phyloP scores from a whole-genome alignment of 352 stramenopile species.

The Phytophthora cactorum region DNA sequence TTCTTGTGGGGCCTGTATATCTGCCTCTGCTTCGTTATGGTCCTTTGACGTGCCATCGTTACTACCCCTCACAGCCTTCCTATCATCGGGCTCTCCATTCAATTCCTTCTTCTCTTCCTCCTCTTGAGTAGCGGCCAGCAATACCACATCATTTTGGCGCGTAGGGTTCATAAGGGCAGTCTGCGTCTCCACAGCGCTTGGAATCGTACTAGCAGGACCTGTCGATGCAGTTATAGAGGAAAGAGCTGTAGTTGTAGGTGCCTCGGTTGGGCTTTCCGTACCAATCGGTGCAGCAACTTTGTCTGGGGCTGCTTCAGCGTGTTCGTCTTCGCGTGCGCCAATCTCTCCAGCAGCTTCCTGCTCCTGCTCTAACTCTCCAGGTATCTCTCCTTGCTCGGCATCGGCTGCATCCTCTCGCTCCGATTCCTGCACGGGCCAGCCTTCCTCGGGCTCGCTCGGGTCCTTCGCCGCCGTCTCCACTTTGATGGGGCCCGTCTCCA shows the following conservation, averaged over 20 bases:
- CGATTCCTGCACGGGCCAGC: slow-evolving; percentile 16
- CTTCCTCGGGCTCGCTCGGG: slow-evolving; percentile 20
- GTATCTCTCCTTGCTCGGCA: neutral
- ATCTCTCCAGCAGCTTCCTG: slow-evolving; percentile 4
- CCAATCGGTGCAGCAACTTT: neutral
- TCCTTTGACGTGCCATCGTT: slow-evolving; percentile 7
- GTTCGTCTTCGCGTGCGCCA: slow-evolving; percentile 9
- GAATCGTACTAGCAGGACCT: neutral
- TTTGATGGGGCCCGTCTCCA: slow-evolving; percentile 11
- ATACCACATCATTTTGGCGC: slow-evolving; percentile 13
- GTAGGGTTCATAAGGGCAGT: slow-evolving; percentile 10
- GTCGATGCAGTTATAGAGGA: too few relatives aligned
- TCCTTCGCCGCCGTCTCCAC: slow-evolving; percentile 18
- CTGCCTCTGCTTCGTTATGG: slow-evolving; percentile 2
- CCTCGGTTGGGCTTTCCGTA: neutral
- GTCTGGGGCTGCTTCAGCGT: neutral
- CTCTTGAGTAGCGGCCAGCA: slow-evolving; percentile 1
- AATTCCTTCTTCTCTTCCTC: slow-evolving; percentile 9
- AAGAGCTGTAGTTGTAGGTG: neutral
- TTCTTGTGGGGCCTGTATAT: slow-evolving; percentile 28
- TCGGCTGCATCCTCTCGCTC: neutral
- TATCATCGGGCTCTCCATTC: neutral
- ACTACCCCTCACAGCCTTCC: slow-evolving; percentile 1
- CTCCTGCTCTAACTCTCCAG: slow-evolving; percentile 8
- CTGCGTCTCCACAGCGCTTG: slow-evolving; percentile 1